These are phyloP conservation scores for Paraphaeosphaeria sporulosa DNA, from an alignment of 2,329 filamentous ascomycete genomes.

Conservation along the genomic window DNA sequence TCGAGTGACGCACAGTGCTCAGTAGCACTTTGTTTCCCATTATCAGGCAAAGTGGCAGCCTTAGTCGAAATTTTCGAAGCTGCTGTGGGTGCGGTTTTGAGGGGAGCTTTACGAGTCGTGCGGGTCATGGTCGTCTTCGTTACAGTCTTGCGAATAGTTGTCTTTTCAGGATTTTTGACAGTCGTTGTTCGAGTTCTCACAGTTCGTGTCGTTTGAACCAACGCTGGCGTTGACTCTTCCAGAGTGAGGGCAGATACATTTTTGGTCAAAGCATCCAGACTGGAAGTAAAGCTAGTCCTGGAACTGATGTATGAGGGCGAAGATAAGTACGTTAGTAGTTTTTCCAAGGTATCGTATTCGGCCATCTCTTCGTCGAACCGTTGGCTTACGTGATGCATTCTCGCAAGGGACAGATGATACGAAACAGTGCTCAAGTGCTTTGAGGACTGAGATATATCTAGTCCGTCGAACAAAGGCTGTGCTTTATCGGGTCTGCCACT, in stretches of 20 bases:
- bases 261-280: constrained; percentile 49
- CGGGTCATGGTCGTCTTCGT: constrained; percentile 21
- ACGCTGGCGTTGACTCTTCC: constrained; percentile 21
- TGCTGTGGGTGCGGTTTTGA: constrained; percentile 23
- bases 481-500: constrained; percentile 60
- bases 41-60: constrained; percentile 11
- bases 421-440: constrained; percentile 61
- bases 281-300: constrained; percentile 33
- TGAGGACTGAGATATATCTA: constrained; percentile 50
- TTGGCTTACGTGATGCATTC: constrained; percentile 57
- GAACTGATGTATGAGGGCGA: constrained; percentile 41
- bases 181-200: constrained; percentile 34
- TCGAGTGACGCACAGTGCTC: constrained; percentile 50
- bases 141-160: constrained; percentile 20
- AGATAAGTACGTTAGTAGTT: constrained; percentile 53
- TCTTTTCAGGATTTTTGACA: constrained; percentile 23
- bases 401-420: constrained; percentile 58
- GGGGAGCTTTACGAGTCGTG: constrained; percentile 25
- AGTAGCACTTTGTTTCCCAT: constrained; percentile 23
- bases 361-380: constrained; percentile 58
- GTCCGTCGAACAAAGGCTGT: constrained; percentile 61
- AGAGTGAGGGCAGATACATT: constrained; percentile 54
- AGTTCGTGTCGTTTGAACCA: constrained; percentile 20
- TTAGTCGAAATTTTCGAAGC: constrained; percentile 23
- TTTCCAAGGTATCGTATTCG: constrained; percentile 59